Evolutionary conservation across 352 stramenopile genomes (phyloP), one percentile per base, ranked within the genome.

Genomic region (Phytophthora litchii): DNA sequence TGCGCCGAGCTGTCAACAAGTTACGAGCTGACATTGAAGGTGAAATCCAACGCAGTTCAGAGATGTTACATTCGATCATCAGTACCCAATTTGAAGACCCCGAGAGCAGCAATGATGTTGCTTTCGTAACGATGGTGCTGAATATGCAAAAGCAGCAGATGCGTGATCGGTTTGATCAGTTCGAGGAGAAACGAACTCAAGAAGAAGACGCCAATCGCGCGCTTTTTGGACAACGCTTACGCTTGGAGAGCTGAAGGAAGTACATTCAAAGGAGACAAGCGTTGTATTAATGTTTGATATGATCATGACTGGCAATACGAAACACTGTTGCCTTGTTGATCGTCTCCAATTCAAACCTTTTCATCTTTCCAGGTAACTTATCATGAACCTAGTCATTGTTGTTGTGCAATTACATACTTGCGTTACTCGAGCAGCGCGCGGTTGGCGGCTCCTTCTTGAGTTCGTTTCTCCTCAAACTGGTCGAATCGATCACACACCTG

Each of bases 401-500:
- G 23, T 27, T 27, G 23, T 27, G 23, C 23, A 27, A 27, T 27
- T 27, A 27, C n/a, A n/a, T n/a, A n/a, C n/a, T 3, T 27, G 2
- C 45, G 50, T 20, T 57, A 46, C 0, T 34, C 58, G 29, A 72
- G 31, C 21, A 67, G 45, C 9, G 20, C 57, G 0, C 63, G 51
- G 20, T 54, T 59, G 3, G 25, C 42, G 17, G 32, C 38, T 64
- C 67, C 57, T 0, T 67, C 50, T 12, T 36, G 35, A 1, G 3
- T 17, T 13, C 63, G 20, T 16, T 64, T 50, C 29, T 55, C 21
- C 9, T 64, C 29, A 11, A 72, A 58, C 34, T 54, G 40, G 4
- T 67, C 57, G 23, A 72, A 72, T 20, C 57, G 57, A 29, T 59
- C 63, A 4, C 32, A 11, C 14, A 72, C 27, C 43, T 67, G 56